A percentile compares a stretch with the other conserved stretches of the same genome.
Evolutionary conservation across 2,329 filamentous ascomycete species (phyloP).

Genomic region (Pseudopyrenochaeta lycopersici): DNA sequence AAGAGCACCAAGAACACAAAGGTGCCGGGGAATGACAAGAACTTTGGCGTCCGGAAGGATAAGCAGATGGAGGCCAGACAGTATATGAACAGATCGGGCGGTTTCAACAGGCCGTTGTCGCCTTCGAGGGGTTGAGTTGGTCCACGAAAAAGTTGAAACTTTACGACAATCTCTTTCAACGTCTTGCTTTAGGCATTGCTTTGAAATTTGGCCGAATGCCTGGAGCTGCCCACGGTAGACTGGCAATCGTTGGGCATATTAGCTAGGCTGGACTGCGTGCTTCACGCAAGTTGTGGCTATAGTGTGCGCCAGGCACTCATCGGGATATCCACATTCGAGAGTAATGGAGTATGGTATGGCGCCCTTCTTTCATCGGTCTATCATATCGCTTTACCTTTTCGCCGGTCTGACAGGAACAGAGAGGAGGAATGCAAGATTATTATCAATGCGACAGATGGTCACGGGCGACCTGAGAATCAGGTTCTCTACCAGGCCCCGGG

Average conservation of each 20-base stretch:
- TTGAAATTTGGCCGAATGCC: no score
- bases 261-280: no score
- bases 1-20: conserved; percentile 88
- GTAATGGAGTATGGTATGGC: conserved; percentile 10
- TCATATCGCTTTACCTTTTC: neutral
- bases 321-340: neutral
- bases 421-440: neutral
- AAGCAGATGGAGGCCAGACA: conserved; percentile 96
- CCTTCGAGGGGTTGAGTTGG: conserved; percentile 31
- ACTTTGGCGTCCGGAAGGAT: conserved; percentile 84
- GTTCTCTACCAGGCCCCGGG: no score
- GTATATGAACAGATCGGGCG: conserved; percentile 90
- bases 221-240: no score
- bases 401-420: conserved; percentile 15
- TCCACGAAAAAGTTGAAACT: neutral
- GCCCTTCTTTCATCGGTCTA: neutral
- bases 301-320: neutral
- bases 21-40: conserved; percentile 81
- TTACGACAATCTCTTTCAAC: neutral
- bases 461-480: no score
- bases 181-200: no score
- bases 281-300: no score
- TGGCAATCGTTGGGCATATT: no score
- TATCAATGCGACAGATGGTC: neutral
- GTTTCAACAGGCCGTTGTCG: conserved; percentile 81